Conservation (phyloP, 495 filamentous ascomycete species). For the Penicillium crystallinum region DNA sequence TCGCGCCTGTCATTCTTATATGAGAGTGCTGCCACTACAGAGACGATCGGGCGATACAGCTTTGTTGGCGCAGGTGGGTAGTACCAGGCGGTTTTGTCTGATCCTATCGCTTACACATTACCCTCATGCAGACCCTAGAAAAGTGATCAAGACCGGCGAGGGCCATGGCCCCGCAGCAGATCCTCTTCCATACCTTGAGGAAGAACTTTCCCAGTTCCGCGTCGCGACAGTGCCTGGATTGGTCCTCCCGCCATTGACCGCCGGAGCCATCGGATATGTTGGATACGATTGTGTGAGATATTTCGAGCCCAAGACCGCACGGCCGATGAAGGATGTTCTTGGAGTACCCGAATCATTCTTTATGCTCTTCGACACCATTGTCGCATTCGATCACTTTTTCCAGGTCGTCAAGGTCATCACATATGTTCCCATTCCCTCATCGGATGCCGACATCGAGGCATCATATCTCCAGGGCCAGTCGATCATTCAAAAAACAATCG, state of each 20-base stretch:
- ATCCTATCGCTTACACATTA: slow-evolving; percentile 5
- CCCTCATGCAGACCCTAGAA: slow-evolving; percentile 60
- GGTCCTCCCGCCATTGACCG: slow-evolving; percentile 74
- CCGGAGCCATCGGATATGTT: slow-evolving; percentile 92
- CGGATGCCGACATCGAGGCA: slow-evolving; percentile 46
- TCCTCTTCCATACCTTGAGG: slow-evolving; percentile 74
- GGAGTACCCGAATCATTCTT: slow-evolving; percentile 89
- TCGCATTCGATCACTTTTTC: slow-evolving; percentile 94
- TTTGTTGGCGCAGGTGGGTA: slow-evolving; percentile 80
- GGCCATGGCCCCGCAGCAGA: slow-evolving; percentile 79
- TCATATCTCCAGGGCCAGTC: slow-evolving; percentile 61
- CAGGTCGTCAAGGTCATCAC: slow-evolving; percentile 88
- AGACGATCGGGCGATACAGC: slow-evolving; percentile 88
- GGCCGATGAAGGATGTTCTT: slow-evolving; percentile 81
- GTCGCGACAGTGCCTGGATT: slow-evolving; percentile 77
- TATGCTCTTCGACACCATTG: slow-evolving; percentile 95
- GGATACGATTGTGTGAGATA: slow-evolving; percentile 97
- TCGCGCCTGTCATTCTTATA: slow-evolving; percentile 68
- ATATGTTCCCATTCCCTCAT: slow-evolving; percentile 57
- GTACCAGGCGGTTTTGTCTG: slow-evolving; percentile 2
- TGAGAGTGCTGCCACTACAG: slow-evolving; percentile 86
- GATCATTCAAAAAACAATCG: slow-evolving; percentile 60
- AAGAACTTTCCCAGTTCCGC: slow-evolving; percentile 68
- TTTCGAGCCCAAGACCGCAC: slow-evolving; percentile 89
- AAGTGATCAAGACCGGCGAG: slow-evolving; percentile 80